These are phyloP conservation scores for Coriaria nepalensis DNA, from an alignment of 306 rosid species.

Conservation along the genomic window DNA sequence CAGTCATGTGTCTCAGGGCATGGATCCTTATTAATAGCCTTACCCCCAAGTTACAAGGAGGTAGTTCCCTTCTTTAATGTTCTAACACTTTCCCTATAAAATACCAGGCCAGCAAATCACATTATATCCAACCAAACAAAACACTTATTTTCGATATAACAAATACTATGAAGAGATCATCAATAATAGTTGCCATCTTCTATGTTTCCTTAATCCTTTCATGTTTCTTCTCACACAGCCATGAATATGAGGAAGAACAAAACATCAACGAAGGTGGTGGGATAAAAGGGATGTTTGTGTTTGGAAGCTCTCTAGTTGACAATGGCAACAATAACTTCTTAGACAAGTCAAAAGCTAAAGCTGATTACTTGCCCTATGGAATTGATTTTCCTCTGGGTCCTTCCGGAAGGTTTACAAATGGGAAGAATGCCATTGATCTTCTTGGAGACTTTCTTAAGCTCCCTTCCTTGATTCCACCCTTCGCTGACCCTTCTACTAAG, in stretches of 20 bases:
- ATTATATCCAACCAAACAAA: too few species aligned
- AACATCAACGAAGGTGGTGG: neutral
- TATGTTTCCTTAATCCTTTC: neutral
- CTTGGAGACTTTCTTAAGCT: conserved; percentile 22
- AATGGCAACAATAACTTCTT: conserved; percentile 42
- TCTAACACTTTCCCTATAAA: too few species aligned
- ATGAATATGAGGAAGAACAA: neutral
- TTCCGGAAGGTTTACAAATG: conserved; percentile 40
- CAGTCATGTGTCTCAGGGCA: too few species aligned
- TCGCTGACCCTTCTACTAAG: conserved; percentile 25
- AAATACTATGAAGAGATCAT: too few species aligned
- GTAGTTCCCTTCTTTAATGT: too few species aligned
- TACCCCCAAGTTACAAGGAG: too few species aligned
- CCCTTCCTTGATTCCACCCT: conserved; percentile 25
- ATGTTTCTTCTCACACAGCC: neutral
- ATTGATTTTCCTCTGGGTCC: conserved; percentile 32
- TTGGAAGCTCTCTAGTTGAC: conserved; percentile 43
- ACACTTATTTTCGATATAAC: too few species aligned
- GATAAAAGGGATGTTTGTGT: conserved; percentile 34
- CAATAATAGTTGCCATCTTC: too few species aligned
- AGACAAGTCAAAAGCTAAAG: conserved; percentile 23
- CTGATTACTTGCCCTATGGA: conserved; percentile 35
- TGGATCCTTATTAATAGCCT: too few species aligned
- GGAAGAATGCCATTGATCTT: conserved; percentile 34
- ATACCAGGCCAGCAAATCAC: too few species aligned